Evolutionary conservation across 148 eudicot genomes (phyloP), one percentile per base, ranked within the genome.

Genomic region (Silene uniflora): DNA sequence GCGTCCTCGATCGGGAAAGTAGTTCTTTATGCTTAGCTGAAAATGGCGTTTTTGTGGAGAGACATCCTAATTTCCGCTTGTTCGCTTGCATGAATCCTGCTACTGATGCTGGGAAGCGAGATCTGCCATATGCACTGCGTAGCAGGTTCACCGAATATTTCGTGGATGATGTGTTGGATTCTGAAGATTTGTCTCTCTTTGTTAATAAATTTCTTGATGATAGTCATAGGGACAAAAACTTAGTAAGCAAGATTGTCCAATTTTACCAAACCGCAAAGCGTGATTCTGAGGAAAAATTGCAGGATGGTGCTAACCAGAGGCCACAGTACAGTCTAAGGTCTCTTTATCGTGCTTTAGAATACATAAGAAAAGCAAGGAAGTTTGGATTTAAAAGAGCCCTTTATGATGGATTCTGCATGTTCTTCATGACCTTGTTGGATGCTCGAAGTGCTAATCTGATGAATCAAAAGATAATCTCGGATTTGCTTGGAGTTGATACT

Each of bases 31-130:
- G 97, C 85, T 91, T 95, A 79, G 90, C 96, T 21, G 99, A 95
- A 86, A 89, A 92, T 84, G 99, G 99, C 68, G 94, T 90, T 77
- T 81, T 89, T 71, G 89, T 95, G 27, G 69, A 73, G 56, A 87
- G 98, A 79, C 88, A 95, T 83, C 84, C 90, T 46, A 82, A 86
- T 68, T 95, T 95, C 62, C 96, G 97, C 25, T 76, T 95, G 79
- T 95, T 95, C 87, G 99, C 97, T 59, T 95, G 99, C 81, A 95
- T 95, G 99, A 95, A 95, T 87, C 99, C 99, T 66, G 99, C 99
- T 71, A 95, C 93, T 76, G 97, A 95, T 89, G 96, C 99, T 73
- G 97, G 99, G 49, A 95, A 95, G 85, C 89, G 99, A 74, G 98
- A 95, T 81, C 84, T 95, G 80, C 94, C 97, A 25, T 86, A 81